Base-by-base conservation (phyloP, 2,329 filamentous ascomycete genomes). In the Aureobasidium sp. region DNA sequence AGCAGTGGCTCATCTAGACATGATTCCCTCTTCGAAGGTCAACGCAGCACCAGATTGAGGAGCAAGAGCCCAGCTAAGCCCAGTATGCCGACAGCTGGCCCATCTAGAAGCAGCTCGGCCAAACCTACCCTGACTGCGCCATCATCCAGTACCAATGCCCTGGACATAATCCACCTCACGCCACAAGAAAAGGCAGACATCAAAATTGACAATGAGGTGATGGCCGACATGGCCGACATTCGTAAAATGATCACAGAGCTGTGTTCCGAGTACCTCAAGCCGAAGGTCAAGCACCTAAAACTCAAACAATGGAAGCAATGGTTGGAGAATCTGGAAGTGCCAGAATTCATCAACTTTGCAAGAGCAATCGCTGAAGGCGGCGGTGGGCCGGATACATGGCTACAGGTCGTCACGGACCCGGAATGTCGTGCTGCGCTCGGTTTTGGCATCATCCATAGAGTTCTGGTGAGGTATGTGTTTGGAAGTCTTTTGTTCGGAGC, bases 381-480 rank as follows among this genome's bases (percentile, higher is more conserved):
- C 11, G 47, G 61, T 11, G 61, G 60, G 10, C 11, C 48, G 32
- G 35, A 57, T 3, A 56, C 56, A 19, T 67, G 65, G 65, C 27
- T 53, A 14, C 38, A 60, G 21, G 47, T 66, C 4, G 44, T 66
- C 27, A 35, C 29, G 10, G 39, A 60, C 6, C 12, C 16, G 4
- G 37, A 52, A 3, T 55, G 38, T 42, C 58, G 62, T 10, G 21
- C 56, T 22, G 62, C 62, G 2, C 45, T 67, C 25, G 57, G 63
- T 4, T 44, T 59, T 16, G 64, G 61, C 1, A 60, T 67, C 14
- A 53, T 66, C n/a, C 57, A 59, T 12, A 57, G 58, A 12, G 62
- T 57, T 12, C 53, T 67, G 51, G 63, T 65, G 54, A 64, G 64
- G 53, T 57, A 63, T 39, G 63, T 66, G 6, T 65, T 66, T 37